Evolutionary conservation across 2,329 filamentous ascomycete species (phyloP).

Genomic region (Penicillium aurantiogriseum): DNA sequence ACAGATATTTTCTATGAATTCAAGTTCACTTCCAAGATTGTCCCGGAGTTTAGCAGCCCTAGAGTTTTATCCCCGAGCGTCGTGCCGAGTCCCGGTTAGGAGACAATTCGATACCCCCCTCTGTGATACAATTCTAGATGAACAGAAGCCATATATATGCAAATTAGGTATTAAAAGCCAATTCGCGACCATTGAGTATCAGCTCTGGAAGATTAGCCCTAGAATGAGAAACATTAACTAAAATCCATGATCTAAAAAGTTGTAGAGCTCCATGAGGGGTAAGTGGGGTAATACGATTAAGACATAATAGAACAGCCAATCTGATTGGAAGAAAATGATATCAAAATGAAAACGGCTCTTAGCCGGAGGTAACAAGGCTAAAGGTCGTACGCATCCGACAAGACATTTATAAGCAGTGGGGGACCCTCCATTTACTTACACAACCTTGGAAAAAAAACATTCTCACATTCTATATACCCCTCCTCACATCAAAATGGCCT

Average conservation of each 20-base stretch:
- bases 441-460: not conserved
- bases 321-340: constrained; percentile 3
- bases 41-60: not conserved
- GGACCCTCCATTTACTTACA: not conserved
- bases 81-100: not conserved
- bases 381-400: not conserved
- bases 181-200: not conserved
- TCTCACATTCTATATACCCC: not conserved
- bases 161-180: not conserved
- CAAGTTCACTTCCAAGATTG: not conserved
- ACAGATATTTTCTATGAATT: not conserved
- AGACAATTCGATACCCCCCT: not conserved
- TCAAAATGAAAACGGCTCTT: not conserved
- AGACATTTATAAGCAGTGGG: constrained; percentile 5
- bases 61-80: not conserved
- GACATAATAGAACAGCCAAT: not conserved
- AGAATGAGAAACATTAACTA: not conserved
- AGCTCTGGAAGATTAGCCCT: not conserved
- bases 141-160: not conserved
- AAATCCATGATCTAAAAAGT: not conserved
- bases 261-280: not conserved
- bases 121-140: not conserved
- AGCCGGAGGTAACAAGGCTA: not conserved
- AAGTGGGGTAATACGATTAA: constrained; percentile 7
- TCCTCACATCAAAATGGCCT: constrained; percentile 46